Base-by-base conservation (phyloP, 1,139 yeast genomes). In the Pichia terricola region DNA sequence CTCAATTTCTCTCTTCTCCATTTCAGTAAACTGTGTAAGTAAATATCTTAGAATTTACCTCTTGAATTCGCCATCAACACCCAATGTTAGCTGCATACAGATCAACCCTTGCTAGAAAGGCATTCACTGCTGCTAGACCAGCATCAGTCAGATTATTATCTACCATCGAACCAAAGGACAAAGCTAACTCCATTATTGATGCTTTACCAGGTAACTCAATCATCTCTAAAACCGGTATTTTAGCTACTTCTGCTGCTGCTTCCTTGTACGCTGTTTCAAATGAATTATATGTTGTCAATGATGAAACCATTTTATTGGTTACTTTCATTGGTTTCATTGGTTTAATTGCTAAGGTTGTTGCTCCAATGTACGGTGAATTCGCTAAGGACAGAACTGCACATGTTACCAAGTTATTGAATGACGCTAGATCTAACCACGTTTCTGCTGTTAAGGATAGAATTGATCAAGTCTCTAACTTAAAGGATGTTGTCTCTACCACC, bases 171-270 rank as follows among this genome's bases (percentile, higher is more conserved):
- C 96, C 96, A 66, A 85, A 87, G 74, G 76, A 82, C 61, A 87
- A 86, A 75, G 98, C 98, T 51, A 69, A 77, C 61, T 79, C 96
- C 49, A 80, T 91, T 67, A 77, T 91, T 60, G 89, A 86, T 60
- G 87, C 96, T 54, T 72, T 91, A 59, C 98, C 98, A 66, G 96
- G 96, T 66, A 83, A 79, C 79, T 79, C 78, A 61, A 73, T 79
- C 58, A 69, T 91, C 58, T 78, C 96, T 56, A 91, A 91, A 78
- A 88, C 96, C 54, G 96, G 96, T 62, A 77, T 89, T 62, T 73
- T 91, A 63, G 96, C 96, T 60, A 88, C 98, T 50, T 78, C 89
- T 51, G 80, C 96, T 47, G 97, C 96, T 49, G 96, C 95, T 49
- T 81, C 95, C 53, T 68, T 89, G 56, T 91, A 88, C 70, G 96